These are phyloP conservation scores for Spizellomyces punctatus DNA, from an alignment of 192 early-diverging fungal genomes.

Conservation along the genomic window DNA sequence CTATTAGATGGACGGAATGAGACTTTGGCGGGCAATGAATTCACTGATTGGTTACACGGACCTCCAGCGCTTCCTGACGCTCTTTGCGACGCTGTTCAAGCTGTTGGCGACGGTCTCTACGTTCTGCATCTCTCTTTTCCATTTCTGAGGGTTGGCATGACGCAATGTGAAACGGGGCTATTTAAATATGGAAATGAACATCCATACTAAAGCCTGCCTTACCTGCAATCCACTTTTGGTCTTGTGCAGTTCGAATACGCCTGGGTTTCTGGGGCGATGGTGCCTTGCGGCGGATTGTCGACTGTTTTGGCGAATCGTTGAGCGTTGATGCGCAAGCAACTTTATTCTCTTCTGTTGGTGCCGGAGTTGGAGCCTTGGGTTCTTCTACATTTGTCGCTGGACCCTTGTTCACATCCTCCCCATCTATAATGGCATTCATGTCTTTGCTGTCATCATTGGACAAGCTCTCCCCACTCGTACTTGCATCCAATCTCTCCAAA, in stretches of 20 bases:
- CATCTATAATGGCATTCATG: neutral
- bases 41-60: neutral
- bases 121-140: slow-evolving; percentile 22
- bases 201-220: too few relatives aligned
- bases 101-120: slow-evolving; percentile 12
- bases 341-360: neutral
- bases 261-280: too few relatives aligned
- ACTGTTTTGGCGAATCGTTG: too few relatives aligned
- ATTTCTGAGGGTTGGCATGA: slow-evolving; percentile 8
- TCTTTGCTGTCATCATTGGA: neutral
- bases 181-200: too few relatives aligned
- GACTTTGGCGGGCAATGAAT: too few relatives aligned
- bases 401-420: neutral
- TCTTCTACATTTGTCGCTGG: neutral
- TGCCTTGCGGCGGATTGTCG: too few relatives aligned
- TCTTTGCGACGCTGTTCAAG: neutral
- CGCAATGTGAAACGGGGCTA: neutral
- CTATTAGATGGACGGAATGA: too few relatives aligned
- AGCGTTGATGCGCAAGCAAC: neutral
- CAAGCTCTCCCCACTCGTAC: neutral
- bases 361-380: slow-evolving; percentile 2
- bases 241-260: too few relatives aligned
- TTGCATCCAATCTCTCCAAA: neutral
- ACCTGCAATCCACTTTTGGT: too few relatives aligned
- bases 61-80: slow-evolving; percentile 5